phyloP scores from a whole-genome alignment of 2,329 filamentous ascomycete species.

The Botrytis deweyae region DNA sequence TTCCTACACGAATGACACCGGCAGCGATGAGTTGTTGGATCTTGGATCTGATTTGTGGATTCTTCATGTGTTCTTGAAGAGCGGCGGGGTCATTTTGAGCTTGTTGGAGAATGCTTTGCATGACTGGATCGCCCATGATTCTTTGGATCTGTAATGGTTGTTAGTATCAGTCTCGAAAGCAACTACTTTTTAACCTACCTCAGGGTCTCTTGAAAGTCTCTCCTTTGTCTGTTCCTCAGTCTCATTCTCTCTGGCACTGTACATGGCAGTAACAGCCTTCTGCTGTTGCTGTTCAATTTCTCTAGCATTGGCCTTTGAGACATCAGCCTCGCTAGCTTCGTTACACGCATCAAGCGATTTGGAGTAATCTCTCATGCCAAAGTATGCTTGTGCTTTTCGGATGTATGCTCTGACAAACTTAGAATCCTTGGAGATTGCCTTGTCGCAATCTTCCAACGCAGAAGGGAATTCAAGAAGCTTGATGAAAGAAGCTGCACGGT shows the following conservation, averaged over 20 bases:
- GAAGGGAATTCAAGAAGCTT: slow-evolving; percentile 95
- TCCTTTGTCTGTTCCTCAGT: slow-evolving; percentile 94
- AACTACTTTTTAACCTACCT: slow-evolving; percentile 56
- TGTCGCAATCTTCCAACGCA: slow-evolving; percentile 88
- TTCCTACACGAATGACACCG: slow-evolving; percentile 80
- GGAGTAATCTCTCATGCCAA: slow-evolving; percentile 97
- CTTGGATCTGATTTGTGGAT: slow-evolving; percentile 79
- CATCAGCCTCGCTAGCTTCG: slow-evolving; percentile 76
- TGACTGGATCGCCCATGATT: slow-evolving; percentile 93
- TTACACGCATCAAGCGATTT: slow-evolving; percentile 88
- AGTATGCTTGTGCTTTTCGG: slow-evolving; percentile 91
- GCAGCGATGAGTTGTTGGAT: slow-evolving; percentile 65
- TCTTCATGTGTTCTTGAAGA: slow-evolving; percentile 96
- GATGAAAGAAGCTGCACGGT: slow-evolving; percentile 93
- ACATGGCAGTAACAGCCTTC: slow-evolving; percentile 90
- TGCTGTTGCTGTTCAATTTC: slow-evolving; percentile 95
- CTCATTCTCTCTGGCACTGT: slow-evolving; percentile 86
- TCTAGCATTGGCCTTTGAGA: slow-evolving; percentile 72
- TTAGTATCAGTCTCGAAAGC: slow-evolving; percentile 25
- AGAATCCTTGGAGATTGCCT: slow-evolving; percentile 85
- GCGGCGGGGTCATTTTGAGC: slow-evolving; percentile 91
- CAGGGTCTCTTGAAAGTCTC: slow-evolving; percentile 84
- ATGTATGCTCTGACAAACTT: slow-evolving; percentile 96
- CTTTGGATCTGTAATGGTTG: slow-evolving; percentile 62
- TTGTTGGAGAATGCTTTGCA: slow-evolving; percentile 97